Conservation (phyloP, 208 protist species). For the Trichomonas tenax region DNA sequence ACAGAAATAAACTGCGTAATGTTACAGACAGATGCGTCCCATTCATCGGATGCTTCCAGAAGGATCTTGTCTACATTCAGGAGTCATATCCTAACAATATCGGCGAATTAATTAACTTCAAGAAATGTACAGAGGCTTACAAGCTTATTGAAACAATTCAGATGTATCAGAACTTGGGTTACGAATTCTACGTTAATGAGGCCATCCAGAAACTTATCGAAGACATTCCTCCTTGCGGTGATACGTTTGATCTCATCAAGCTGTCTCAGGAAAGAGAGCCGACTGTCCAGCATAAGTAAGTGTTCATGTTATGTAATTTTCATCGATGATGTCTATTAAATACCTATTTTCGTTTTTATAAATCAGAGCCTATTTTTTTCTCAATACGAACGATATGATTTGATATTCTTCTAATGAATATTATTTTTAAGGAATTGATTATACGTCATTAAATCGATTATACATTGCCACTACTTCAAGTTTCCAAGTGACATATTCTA, state of each 20-base stretch:
- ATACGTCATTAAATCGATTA: no score
- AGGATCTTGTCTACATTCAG: not conserved
- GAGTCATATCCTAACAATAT: not conserved
- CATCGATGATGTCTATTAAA: no score
- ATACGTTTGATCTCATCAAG: not conserved
- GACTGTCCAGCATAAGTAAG: not conserved
- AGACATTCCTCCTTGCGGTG: not conserved
- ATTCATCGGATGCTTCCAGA: slow-evolving; percentile 13
- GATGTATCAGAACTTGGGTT: not conserved
- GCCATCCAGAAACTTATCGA: not conserved
- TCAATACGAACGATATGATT: no score
- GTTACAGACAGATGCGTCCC: not conserved
- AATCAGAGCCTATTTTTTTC: no score
- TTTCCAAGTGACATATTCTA: no score
- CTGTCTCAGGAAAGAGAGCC: not conserved
- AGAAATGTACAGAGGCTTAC: not conserved
- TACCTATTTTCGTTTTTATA: no score
- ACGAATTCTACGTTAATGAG: not conserved
- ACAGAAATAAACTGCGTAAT: not conserved
- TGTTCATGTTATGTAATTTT: no score
- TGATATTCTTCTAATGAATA: no score
- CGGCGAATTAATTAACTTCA: not conserved
- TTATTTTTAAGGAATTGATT: no score
- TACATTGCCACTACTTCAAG: no score
- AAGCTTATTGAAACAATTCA: not conserved